These are phyloP conservation scores for Atkinsonella texensis DNA, from an alignment of 2,329 filamentous ascomycete genomes.

Conservation along the genomic window DNA sequence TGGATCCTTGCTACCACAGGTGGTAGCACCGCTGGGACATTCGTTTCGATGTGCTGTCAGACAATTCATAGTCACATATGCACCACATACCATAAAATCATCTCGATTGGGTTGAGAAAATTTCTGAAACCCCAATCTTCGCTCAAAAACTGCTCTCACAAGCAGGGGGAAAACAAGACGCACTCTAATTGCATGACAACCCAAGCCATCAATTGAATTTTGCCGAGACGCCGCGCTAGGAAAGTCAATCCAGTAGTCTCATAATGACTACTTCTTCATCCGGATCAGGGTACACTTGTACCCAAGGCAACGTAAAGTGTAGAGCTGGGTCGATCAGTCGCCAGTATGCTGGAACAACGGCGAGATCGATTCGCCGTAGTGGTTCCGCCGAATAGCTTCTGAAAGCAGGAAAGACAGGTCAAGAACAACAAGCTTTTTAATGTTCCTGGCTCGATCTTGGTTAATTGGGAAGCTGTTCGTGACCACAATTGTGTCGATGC, in stretches of 20 bases:
- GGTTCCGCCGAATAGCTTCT: conserved; percentile 89
- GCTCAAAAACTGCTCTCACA: not conserved
- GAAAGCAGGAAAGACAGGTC: conserved; percentile 80
- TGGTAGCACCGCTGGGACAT: conserved; percentile 59
- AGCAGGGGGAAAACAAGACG: not conserved
- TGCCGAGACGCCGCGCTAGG: conserved; percentile 25
- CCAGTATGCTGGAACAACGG: conserved; percentile 55
- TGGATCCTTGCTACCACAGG: conserved; percentile 58
- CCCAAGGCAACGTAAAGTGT: not conserved
- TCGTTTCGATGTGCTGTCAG: not conserved
- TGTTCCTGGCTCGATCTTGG: conserved; percentile 55
- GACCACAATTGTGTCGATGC: conserved; percentile 87
- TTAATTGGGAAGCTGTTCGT: conserved; percentile 95
- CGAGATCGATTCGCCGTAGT: conserved; percentile 81
- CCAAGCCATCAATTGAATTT: conserved; percentile 3
- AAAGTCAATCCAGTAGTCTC: conserved; percentile 1
- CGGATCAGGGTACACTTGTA: conserved; percentile 1
- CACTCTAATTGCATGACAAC: not conserved
- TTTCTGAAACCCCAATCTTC: not conserved
- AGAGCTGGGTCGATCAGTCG: conserved; percentile 28
- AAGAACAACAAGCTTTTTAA: conserved; percentile 76
- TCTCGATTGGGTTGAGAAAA: not conserved
- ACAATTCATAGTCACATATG: not conserved
- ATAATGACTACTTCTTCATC: not conserved
- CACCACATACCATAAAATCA: not conserved